A percentile compares a stretch with the other conserved stretches of the same genome.
phyloP scores from a whole-genome alignment of 2,329 filamentous ascomycete genomes.

The Emergomyces pasteurianus region DNA sequence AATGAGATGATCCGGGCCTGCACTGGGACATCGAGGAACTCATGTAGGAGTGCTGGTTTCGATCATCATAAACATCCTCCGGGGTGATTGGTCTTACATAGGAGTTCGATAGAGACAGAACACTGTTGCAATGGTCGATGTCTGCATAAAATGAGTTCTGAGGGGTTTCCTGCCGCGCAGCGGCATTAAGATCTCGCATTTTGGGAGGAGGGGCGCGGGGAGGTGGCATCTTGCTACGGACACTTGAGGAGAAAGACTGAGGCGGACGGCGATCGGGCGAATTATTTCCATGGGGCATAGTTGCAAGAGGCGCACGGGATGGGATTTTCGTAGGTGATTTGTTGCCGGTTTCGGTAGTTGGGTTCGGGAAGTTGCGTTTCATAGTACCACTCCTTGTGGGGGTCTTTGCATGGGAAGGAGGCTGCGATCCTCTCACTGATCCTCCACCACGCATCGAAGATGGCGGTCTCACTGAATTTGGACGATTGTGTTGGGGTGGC shows the following conservation, averaged over 20 bases:
- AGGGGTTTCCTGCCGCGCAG: slow-evolving; percentile 33
- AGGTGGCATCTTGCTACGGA: slow-evolving; percentile 39
- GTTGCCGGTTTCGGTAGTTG: slow-evolving; percentile 6
- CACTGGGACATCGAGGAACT: slow-evolving; percentile 31
- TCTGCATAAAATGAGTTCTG: slow-evolving; percentile 18
- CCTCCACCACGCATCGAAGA: slow-evolving; percentile 23
- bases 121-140: slow-evolving; percentile 42
- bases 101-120: slow-evolving; percentile 19
- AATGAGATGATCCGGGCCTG: slow-evolving; percentile 30
- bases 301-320: slow-evolving; percentile 34
- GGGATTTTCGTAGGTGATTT: slow-evolving; percentile 40
- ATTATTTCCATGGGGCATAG: slow-evolving; percentile 48
- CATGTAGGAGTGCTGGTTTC: slow-evolving; percentile 35
- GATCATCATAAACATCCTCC: slow-evolving; percentile 79
- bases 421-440: slow-evolving; percentile 28
- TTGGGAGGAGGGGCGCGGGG: slow-evolving; percentile 68
- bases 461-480: slow-evolving; percentile 17
- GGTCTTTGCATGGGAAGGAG: slow-evolving; percentile 36
- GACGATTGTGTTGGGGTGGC: slow-evolving; percentile 19
- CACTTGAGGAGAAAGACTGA: slow-evolving; percentile 27
- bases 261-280: slow-evolving; percentile 61
- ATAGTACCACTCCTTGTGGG: slow-evolving; percentile 31
- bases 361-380: slow-evolving; percentile 23
- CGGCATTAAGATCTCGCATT: slow-evolving; percentile 70
- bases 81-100: slow-evolving; percentile 51